A percentile compares a stretch with the other conserved stretches of the same genome.
These are phyloP conservation scores for Penicillium lividum DNA, from an alignment of 495 filamentous ascomycete genomes.

Conservation along the genomic window DNA sequence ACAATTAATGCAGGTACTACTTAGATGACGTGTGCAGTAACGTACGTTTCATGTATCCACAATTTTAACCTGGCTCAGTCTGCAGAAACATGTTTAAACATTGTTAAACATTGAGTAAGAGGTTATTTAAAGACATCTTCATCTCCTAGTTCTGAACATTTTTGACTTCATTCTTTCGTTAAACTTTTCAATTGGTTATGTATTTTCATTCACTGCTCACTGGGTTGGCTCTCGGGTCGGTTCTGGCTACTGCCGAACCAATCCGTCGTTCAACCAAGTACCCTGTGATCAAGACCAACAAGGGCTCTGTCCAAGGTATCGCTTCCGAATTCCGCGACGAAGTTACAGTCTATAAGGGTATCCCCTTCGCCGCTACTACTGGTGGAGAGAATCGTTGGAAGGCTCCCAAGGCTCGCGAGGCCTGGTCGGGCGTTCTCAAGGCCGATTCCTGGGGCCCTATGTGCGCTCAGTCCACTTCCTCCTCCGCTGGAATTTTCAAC, in stretches of 20 bases:
- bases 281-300: conserved; percentile 9
- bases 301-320: conserved; percentile 19
- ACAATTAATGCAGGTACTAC: not conserved
- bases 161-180: not conserved
- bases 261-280: not conserved
- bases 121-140: not conserved
- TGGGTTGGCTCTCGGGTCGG: not conserved
- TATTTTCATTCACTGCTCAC: not conserved
- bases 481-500: conserved; percentile 12
- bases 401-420: conserved; percentile 20
- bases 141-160: not conserved
- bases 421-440: conserved; percentile 16
- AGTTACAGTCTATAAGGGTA: conserved; percentile 29
- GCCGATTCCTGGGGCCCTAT: conserved; percentile 25
- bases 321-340: conserved; percentile 15
- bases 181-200: not conserved
- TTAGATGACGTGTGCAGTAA: not conserved
- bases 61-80: not conserved
- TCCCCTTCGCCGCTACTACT: conserved; percentile 31
- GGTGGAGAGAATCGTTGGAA: conserved; percentile 32
- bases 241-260: conserved; percentile 3
- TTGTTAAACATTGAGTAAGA: not conserved
- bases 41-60: not conserved
- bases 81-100: not conserved
- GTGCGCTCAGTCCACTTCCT: conserved; percentile 31